Evolutionary conservation across 495 filamentous ascomycete genomes (phyloP).

Genomic region (Copromyces sp.): DNA sequence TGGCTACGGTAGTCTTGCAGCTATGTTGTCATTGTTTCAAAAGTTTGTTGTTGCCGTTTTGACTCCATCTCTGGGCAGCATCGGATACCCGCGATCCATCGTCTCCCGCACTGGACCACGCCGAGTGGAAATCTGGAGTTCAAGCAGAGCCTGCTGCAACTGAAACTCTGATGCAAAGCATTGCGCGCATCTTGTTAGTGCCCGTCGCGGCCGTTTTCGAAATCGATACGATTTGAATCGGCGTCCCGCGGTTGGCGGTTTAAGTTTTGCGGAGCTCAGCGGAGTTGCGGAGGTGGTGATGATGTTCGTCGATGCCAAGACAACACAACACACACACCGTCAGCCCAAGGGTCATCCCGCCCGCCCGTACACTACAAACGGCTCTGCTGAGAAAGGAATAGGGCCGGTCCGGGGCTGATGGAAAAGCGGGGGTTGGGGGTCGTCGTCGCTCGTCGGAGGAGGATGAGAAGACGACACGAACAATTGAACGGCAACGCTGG

Average conservation of each 20-base stretch:
- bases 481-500: neutral
- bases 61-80: neutral
- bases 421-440: neutral
- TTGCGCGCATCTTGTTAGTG: neutral
- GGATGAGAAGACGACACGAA: neutral
- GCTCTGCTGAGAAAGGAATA: neutral
- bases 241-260: neutral
- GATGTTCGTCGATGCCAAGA: neutral
- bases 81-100: neutral
- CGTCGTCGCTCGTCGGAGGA: neutral
- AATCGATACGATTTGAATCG: neutral
- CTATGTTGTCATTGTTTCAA: neutral
- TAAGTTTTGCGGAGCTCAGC: neutral
- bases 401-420: neutral
- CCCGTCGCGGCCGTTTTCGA: neutral
- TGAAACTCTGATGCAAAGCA: neutral
- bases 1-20: neutral
- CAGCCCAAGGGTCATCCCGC: neutral
- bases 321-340: neutral
- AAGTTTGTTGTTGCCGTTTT: neutral
- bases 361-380: neutral
- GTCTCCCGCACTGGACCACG: neutral
- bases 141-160: neutral
- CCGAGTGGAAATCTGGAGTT: neutral
- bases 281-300: neutral